These are phyloP conservation scores for Cordyceps fumosorosea DNA, from an alignment of 2,329 filamentous ascomycete genomes.

Conservation along the genomic window DNA sequence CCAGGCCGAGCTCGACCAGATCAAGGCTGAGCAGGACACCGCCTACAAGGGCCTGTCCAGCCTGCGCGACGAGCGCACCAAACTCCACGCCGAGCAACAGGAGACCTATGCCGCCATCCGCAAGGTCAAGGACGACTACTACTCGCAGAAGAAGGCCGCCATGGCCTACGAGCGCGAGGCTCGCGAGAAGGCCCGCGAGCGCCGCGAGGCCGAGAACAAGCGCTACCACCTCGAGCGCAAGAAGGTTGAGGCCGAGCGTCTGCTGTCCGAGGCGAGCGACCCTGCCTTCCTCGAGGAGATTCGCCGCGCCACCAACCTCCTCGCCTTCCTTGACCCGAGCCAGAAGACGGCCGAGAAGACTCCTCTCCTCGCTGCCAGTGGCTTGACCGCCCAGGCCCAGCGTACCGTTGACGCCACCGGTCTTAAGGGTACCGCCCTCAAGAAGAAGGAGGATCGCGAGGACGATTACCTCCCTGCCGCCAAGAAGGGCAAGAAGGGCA, in stretches of 20 bases:
- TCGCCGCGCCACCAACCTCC: constrained; percentile 71
- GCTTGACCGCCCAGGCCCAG: constrained; percentile 70
- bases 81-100: constrained; percentile 78
- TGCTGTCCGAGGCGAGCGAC: constrained; percentile 74
- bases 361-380: constrained; percentile 57
- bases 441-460: constrained; percentile 80
- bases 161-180: constrained; percentile 78
- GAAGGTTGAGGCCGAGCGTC: constrained; percentile 67
- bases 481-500: constrained; percentile 85
- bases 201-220: constrained; percentile 73
- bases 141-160: constrained; percentile 72
- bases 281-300: constrained; percentile 93
- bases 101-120: constrained; percentile 76
- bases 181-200: constrained; percentile 68
- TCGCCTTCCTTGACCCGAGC: constrained; percentile 83
- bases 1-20: constrained; percentile 78
- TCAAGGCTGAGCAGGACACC: constrained; percentile 89
- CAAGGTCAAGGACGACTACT: constrained; percentile 86
- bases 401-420: constrained; percentile 79
- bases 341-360: constrained; percentile 57
- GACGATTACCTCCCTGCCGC: constrained; percentile 78
- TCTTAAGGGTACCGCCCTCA: constrained; percentile 76
- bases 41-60: constrained; percentile 81
- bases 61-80: constrained; percentile 79
- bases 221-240: constrained; percentile 64